Evolutionary conservation across 176 grass and related monocot genomes (phyloP).

Genomic region (Avena eriantha): DNA sequence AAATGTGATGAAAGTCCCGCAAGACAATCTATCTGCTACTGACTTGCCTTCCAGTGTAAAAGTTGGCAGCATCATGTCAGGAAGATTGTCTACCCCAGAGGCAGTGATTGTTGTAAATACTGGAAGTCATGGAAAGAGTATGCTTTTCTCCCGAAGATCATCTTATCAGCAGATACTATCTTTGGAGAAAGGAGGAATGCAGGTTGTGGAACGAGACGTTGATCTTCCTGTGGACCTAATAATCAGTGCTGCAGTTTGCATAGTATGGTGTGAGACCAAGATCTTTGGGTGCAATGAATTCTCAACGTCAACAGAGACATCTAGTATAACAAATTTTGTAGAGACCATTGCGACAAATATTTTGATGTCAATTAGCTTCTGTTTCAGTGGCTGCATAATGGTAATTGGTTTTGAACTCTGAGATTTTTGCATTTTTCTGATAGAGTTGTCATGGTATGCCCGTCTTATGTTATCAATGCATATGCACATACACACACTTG

Average conservation of each 20-base stretch:
- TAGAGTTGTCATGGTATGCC: conserved; percentile 16
- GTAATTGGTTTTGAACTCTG: conserved; percentile 58
- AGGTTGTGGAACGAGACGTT: conserved; percentile 86
- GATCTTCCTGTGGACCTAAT: conserved; percentile 85
- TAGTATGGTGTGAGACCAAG: conserved; percentile 77
- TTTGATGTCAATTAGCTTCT: conserved; percentile 95
- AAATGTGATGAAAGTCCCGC: conserved; percentile 50
- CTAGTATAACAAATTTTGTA: conserved; percentile 53
- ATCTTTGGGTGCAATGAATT: conserved; percentile 47
- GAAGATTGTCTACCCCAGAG: conserved; percentile 49
- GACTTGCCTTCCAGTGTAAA: conserved; percentile 45
- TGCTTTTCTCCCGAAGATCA: conserved; percentile 79
- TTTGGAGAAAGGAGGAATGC: conserved; percentile 84
- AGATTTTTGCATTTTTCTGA: conserved; percentile 27
- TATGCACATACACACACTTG: conserved; percentile 8
- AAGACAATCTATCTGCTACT: conserved; percentile 46
- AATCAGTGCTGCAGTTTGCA: conserved; percentile 69
- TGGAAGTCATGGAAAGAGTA: conserved; percentile 69
- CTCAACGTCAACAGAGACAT: conserved; percentile 41
- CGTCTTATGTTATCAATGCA: conserved; percentile 18
- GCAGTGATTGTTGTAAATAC: conserved; percentile 84
- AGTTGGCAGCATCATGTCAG: conserved; percentile 41
- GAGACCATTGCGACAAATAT: conserved; percentile 83
- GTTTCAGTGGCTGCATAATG: conserved; percentile 91
- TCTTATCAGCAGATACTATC: conserved; percentile 94